Evolutionary conservation across 129 eudicot species (phyloP).

Genomic region (Rutidosis leptorrhynchoides): DNA sequence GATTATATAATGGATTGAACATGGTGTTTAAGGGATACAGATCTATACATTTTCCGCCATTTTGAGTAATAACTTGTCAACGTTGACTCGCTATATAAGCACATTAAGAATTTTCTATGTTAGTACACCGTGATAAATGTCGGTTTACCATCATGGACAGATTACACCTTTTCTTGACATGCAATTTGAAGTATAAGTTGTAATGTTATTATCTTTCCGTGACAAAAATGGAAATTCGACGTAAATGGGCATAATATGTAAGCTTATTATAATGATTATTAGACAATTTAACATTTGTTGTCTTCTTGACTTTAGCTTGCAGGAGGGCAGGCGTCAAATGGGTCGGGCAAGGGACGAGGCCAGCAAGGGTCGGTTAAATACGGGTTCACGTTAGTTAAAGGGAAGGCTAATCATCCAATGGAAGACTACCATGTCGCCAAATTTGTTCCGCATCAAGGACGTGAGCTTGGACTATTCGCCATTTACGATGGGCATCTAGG

Average conservation of each 20-base stretch:
- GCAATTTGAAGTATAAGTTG: constrained; percentile 12
- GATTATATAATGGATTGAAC: constrained; percentile 8
- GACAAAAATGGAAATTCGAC: neutral
- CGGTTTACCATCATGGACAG: constrained; percentile 28
- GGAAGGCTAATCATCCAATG: constrained; percentile 92
- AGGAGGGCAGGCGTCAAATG: constrained; percentile 45
- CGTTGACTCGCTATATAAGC: neutral
- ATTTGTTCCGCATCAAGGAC: constrained; percentile 51
- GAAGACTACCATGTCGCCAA: constrained; percentile 88
- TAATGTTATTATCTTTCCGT: constrained; percentile 16
- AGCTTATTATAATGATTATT: neutral
- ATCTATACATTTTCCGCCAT: neutral
- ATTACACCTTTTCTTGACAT: constrained; percentile 12
- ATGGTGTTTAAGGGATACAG: neutral
- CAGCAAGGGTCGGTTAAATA: constrained; percentile 49
- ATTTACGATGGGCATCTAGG: constrained; percentile 88
- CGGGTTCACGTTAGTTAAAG: constrained; percentile 69
- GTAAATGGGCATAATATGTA: neutral
- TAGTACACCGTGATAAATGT: constrained; percentile 17
- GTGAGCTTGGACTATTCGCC: constrained; percentile 77
- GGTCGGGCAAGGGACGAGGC: constrained; percentile 79
- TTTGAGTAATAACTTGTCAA: neutral
- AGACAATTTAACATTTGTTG: neutral
- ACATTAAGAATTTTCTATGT: constrained; percentile 1
- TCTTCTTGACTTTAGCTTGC: constrained; percentile 37